These are phyloP conservation scores for Neofusicoccum sp. DNA, from an alignment of 2,329 filamentous ascomycete genomes.

Conservation along the genomic window DNA sequence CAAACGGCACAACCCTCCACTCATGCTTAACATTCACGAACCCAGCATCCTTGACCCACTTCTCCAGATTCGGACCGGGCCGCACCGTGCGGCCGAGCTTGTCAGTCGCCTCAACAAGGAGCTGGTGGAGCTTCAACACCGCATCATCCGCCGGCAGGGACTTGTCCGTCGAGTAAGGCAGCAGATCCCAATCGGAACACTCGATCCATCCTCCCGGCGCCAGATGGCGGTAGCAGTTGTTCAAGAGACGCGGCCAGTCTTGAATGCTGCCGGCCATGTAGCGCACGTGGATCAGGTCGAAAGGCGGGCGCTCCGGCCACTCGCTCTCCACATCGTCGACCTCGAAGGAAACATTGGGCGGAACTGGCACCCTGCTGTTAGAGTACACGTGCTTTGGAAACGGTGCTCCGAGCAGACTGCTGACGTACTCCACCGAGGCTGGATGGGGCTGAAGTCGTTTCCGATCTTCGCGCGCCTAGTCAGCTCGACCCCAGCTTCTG, in stretches of 20 bases:
- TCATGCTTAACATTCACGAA: constrained; percentile 43
- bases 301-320: constrained; percentile 26
- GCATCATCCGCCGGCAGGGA: constrained; percentile 19
- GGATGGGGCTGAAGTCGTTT: constrained; percentile 50
- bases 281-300: constrained; percentile 33
- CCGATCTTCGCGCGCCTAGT: constrained; percentile 23
- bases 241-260: constrained; percentile 31
- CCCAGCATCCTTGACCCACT: constrained; percentile 42
- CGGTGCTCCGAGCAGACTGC: constrained; percentile 22
- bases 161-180: constrained; percentile 23
- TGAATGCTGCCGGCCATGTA: constrained; percentile 32
- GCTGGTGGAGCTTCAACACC: constrained; percentile 4
- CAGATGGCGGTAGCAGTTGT: neutral
- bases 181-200: constrained; percentile 24
- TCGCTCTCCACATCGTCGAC: constrained; percentile 40
- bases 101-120: neutral
- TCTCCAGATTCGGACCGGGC: constrained; percentile 36
- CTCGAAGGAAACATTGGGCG: constrained; percentile 54
- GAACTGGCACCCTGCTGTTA: constrained; percentile 39
- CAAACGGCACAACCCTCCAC: constrained; percentile 22
- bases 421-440: constrained; percentile 42
- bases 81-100: constrained; percentile 37
- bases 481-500: neutral
- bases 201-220: constrained; percentile 22
- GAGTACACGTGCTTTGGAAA: neutral